Evolutionary conservation across 75 land plant species (phyloP).

Genomic region (Pinus tabuliformis): DNA sequence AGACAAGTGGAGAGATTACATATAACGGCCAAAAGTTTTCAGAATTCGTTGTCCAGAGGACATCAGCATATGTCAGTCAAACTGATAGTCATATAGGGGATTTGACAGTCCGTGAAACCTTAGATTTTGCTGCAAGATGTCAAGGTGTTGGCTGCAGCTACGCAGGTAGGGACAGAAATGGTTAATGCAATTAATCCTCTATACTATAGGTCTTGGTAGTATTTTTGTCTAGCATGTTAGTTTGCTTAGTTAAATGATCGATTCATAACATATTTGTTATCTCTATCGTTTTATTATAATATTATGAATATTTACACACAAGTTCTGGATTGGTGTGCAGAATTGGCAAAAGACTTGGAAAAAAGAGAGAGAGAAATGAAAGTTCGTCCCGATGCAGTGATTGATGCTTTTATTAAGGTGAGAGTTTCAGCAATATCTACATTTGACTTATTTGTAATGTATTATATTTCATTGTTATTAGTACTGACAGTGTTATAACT

Average conservation of each 20-base stretch:
- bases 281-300: no score
- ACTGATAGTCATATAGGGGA: slow-evolving; percentile 74
- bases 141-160: slow-evolving; percentile 86
- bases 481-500: neutral
- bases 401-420: slow-evolving; percentile 86
- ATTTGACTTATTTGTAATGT: neutral
- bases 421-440: neutral
- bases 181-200: no score
- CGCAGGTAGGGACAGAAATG: neutral
- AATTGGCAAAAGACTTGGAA: slow-evolving; percentile 42
- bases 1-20: slow-evolving; percentile 50
- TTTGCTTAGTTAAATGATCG: no score
- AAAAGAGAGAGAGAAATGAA: slow-evolving; percentile 63
- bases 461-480: neutral
- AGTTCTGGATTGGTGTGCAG: slow-evolving; percentile 18
- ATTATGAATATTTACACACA: no score
- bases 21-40: slow-evolving; percentile 61
- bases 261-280: no score
- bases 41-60: slow-evolving; percentile 69
- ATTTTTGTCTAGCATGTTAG: no score
- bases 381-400: slow-evolving; percentile 57
- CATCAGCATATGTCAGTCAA: slow-evolving; percentile 81
- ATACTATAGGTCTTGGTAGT: no score
- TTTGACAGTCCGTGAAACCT: slow-evolving; percentile 83
- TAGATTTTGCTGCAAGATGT: slow-evolving; percentile 84